phyloP scores from a whole-genome alignment of 2,329 filamentous ascomycete species.

The Shiraia bambusicola region DNA sequence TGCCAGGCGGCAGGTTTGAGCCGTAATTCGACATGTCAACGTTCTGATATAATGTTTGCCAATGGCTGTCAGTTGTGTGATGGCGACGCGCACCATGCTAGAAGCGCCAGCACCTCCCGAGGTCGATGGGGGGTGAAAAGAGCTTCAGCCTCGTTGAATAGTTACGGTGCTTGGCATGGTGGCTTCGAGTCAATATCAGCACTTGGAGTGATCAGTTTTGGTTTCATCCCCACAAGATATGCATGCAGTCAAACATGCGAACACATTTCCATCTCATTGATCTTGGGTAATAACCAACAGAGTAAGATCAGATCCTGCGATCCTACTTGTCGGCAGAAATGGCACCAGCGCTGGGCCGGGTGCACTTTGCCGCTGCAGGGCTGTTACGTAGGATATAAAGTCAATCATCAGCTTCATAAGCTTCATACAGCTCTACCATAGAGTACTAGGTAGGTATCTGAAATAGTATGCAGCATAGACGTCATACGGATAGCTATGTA shows the following conservation, averaged over 20 bases:
- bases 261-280: not conserved
- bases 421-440: too few species aligned
- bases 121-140: slow-evolving; percentile 3
- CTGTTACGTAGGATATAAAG: too few species aligned
- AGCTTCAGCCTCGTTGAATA: slow-evolving; percentile 16
- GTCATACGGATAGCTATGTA: too few species aligned
- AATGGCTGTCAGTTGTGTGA: too few species aligned
- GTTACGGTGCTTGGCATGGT: slow-evolving; percentile 15
- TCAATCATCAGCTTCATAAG: too few species aligned
- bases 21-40: slow-evolving; percentile 37
- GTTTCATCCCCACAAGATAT: not conserved
- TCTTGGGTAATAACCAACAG: too few species aligned
- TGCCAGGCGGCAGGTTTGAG: slow-evolving; percentile 29
- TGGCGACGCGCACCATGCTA: not conserved
- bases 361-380: too few species aligned
- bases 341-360: not conserved
- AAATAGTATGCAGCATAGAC: too few species aligned
- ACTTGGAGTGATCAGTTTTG: not conserved
- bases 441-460: too few species aligned
- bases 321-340: not conserved
- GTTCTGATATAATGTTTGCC: too few species aligned
- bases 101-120: slow-evolving; percentile 1
- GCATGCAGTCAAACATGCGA: not conserved
- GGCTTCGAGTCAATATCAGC: slow-evolving; percentile 9
- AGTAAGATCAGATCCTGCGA: not conserved